Conservation (phyloP, 2,329 filamentous ascomycete genomes). For the Fusarium brevicatenulatum region DNA sequence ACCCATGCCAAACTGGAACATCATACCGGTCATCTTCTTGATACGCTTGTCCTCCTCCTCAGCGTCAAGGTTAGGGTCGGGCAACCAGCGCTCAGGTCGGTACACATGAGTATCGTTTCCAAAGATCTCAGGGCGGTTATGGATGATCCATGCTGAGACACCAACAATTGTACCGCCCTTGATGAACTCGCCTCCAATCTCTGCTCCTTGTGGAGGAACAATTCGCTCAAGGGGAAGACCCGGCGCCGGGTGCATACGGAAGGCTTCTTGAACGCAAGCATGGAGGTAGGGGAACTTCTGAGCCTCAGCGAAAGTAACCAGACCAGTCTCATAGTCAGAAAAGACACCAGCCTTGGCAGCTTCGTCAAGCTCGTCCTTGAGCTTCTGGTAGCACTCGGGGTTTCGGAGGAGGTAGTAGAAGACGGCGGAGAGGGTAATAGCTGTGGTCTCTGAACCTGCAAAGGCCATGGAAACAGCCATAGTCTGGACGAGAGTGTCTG, state of each 20-base stretch:
- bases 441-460: slow-evolving; percentile 83
- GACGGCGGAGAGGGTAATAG: slow-evolving; percentile 75
- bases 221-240: slow-evolving; percentile 79
- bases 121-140: slow-evolving; percentile 74
- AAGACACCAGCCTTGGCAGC: slow-evolving; percentile 64
- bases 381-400: slow-evolving; percentile 61
- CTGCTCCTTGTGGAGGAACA: slow-evolving; percentile 71
- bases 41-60: slow-evolving; percentile 56
- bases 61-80: slow-evolving; percentile 51
- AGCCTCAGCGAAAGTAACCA: slow-evolving; percentile 75
- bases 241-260: slow-evolving; percentile 78
- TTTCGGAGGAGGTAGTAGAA: slow-evolving; percentile 80
- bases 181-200: slow-evolving; percentile 70
- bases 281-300: slow-evolving; percentile 80
- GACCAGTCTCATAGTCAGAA: slow-evolving; percentile 62
- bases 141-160: slow-evolving; percentile 79
- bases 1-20: slow-evolving; percentile 74
- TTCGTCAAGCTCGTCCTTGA: slow-evolving; percentile 71
- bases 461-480: slow-evolving; percentile 78
- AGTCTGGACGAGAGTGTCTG: slow-evolving; percentile 73
- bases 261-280: slow-evolving; percentile 80
- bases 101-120: slow-evolving; percentile 73
- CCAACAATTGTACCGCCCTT: slow-evolving; percentile 79
- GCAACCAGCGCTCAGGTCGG: slow-evolving; percentile 74
- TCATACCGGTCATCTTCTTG: slow-evolving; percentile 44